Evolutionary conservation across 1,284 basidiomycete genomes (phyloP), one percentile per base, ranked within the genome.

Genomic region (Cryptococcus sp.): DNA sequence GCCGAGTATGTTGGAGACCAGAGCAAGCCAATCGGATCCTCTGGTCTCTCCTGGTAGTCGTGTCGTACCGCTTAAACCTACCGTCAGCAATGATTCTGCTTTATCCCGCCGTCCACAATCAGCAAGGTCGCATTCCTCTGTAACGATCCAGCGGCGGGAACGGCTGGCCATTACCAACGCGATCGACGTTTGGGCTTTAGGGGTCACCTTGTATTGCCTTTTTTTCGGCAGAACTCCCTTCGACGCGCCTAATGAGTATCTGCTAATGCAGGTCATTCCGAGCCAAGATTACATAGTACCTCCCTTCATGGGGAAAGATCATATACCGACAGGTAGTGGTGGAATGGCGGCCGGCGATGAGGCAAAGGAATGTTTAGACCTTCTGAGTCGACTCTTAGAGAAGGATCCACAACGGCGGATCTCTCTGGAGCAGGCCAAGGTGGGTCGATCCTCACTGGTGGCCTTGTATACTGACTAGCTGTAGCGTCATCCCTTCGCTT

Each of bases 181-280:
- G 5, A 96, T 99, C 73, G 96, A 99, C 71, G 86, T 99, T n/a
- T 99, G 95, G 95, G 94, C 96, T 0, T 84, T 99, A 8, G 96
- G 96, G n/a, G 89, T 98, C 38, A 99, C 96, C 1, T 81, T 98
- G 15, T 99, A 93, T 79, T 96, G 93, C 71, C 84, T 99, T 46
- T 83, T 98, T 1, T 98, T 97, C 67, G 96, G 93, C 23, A 81
- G 80, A 54, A 83, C 87, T 7, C 91, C 91, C 0, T 93, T 87
- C 79, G 66, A 84, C 75, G 77, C 83, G 45, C 80, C 84, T 58
- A 82, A 84, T 64, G 91, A 94, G 78, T 96, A 86, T 74, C 84
- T 85, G 45, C 81, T 98, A 46, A 97, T 96, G 78, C 83, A 87
- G 61, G 83, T 88, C 55, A 96, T 98, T 48, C 87, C 91, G 52